Evolutionary conservation across 306 rosid genomes (phyloP).

Genomic region (Trifolium dubium): DNA sequence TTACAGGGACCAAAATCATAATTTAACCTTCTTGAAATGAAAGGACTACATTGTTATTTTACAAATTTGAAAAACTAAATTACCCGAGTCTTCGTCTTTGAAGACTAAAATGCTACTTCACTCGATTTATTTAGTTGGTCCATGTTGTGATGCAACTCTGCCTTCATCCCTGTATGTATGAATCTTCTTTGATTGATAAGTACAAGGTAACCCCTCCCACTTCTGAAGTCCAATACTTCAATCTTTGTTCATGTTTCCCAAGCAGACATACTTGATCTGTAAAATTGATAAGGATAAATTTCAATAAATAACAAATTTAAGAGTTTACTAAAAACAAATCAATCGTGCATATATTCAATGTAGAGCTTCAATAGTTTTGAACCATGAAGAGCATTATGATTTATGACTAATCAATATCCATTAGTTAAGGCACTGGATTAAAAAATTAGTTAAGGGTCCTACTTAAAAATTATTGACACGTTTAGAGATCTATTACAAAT

Average conservation of each 20-base stretch:
- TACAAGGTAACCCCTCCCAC: conserved; percentile 32
- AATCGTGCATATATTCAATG: no score
- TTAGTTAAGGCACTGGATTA: no score
- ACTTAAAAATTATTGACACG: no score
- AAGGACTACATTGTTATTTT: no score
- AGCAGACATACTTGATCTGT: conserved; percentile 86
- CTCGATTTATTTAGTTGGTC: neutral
- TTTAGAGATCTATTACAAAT: no score
- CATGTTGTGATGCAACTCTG: neutral
- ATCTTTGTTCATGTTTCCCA: conserved; percentile 79
- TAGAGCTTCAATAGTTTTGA: no score
- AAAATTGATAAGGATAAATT: conserved; percentile 18
- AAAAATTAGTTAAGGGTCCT: no score
- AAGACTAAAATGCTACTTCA: neutral
- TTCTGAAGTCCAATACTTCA: conserved; percentile 48
- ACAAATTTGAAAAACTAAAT: neutral
- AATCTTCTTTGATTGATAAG: conserved; percentile 22
- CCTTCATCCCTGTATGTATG: neutral
- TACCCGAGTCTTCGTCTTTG: neutral
- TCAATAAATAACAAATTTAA: conserved; percentile 10
- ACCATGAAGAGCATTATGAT: no score
- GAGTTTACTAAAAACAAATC: neutral
- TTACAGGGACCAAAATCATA: no score
- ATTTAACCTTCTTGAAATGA: no score
- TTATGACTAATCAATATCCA: no score